Conservation (phyloP, 2,329 filamentous ascomycete genomes). For the Apiospora sp. region DNA sequence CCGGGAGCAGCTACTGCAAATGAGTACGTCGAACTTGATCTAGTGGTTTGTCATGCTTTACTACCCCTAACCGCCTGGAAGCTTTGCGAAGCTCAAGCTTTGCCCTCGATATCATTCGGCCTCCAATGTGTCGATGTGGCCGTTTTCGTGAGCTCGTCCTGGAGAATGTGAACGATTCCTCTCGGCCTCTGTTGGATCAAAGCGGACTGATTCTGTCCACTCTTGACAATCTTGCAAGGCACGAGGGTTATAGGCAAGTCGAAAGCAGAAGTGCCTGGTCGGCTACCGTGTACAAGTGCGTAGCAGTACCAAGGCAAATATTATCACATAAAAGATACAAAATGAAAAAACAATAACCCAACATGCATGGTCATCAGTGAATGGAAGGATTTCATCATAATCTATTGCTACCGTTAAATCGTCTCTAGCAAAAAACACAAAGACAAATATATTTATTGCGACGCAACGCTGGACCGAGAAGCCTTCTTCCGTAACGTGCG, state of each 20-base stretch:
- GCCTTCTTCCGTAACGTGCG: constrained; percentile 27
- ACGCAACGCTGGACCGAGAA: constrained; percentile 26
- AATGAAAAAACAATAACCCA: background rate
- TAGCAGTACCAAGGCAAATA: background rate
- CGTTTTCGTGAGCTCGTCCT: no score
- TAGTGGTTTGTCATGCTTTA: no score
- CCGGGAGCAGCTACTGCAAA: no score
- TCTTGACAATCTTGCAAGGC: background rate
- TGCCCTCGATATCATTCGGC: no score
- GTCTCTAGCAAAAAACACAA: background rate
- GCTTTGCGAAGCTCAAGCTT: no score
- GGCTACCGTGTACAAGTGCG: background rate
- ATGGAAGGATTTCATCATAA: background rate
- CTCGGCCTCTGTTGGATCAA: no score
- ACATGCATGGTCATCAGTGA: background rate
- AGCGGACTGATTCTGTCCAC: no score
- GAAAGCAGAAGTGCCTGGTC: no score
- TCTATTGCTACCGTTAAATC: constrained; percentile 16
- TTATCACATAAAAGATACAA: background rate
- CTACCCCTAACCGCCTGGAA: no score
- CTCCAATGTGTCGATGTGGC: no score
- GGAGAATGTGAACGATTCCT: no score
- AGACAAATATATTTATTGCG: background rate
- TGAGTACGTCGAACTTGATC: no score
- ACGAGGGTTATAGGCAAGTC: background rate